These are phyloP conservation scores for Sclerotinia sclerotiorum DNA, from an alignment of 2,329 filamentous ascomycete genomes.

Conservation along the genomic window DNA sequence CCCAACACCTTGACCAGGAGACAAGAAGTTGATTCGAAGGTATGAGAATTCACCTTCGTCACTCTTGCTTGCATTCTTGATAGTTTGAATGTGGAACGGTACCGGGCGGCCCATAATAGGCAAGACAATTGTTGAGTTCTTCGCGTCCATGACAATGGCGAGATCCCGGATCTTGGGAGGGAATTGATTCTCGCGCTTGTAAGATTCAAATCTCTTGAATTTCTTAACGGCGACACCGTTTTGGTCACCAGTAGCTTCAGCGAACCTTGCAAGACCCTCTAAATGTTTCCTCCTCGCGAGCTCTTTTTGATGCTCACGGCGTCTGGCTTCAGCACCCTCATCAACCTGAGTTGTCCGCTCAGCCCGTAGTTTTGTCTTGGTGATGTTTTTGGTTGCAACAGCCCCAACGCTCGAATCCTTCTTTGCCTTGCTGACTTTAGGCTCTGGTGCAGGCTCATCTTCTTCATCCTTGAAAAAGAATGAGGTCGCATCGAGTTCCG, in stretches of 20 bases:
- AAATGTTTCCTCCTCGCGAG: constrained; percentile 83
- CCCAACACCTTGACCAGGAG: constrained; percentile 94
- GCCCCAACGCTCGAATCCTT: constrained; percentile 79
- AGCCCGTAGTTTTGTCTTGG: constrained; percentile 85
- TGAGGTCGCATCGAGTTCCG: constrained; percentile 88
- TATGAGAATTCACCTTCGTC: constrained; percentile 94
- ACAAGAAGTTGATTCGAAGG: constrained; percentile 94
- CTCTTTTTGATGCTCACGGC: constrained; percentile 90
- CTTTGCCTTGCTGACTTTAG: constrained; percentile 87
- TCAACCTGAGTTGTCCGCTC: constrained; percentile 86
- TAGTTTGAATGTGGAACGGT: constrained; percentile 95
- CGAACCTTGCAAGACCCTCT: constrained; percentile 81
- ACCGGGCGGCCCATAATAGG: constrained; percentile 97
- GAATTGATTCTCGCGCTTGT: constrained; percentile 96
- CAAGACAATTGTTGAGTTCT: constrained; percentile 85
- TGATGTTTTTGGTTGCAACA: constrained; percentile 92
- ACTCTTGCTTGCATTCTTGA: constrained; percentile 98
- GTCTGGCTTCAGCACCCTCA: constrained; percentile 83
- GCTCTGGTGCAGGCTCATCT: constrained; percentile 61
- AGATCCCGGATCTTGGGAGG: constrained; percentile 80
- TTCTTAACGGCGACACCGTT: constrained; percentile 95
- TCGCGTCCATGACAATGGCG: constrained; percentile 85
- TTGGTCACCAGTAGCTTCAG: constrained; percentile 78
- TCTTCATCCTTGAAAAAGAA: constrained; percentile 99
- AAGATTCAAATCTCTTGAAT: constrained; percentile 98